Evolutionary conservation across 2,329 filamentous ascomycete genomes (phyloP).

Genomic region (Curvularia sp.): DNA sequence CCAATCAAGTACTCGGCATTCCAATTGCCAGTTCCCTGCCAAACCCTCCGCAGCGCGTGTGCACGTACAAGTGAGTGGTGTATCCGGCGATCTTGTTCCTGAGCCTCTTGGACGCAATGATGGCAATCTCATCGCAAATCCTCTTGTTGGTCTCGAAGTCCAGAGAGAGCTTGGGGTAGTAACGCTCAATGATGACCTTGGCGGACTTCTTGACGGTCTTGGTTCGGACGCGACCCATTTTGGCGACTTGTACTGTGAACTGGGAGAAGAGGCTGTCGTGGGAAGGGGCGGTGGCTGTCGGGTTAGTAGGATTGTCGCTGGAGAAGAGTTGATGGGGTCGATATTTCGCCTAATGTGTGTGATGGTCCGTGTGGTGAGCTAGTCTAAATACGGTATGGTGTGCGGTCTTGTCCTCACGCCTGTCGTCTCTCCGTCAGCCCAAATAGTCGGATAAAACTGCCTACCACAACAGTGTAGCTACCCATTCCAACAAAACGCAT

Average conservation of each 20-base stretch:
- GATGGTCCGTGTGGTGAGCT: constrained; percentile 12
- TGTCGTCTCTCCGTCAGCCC: too few relatives aligned
- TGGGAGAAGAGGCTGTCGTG: constrained; percentile 31
- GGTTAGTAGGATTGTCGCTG: constrained; percentile 43
- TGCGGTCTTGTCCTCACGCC: neutral
- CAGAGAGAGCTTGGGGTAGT: constrained; percentile 90
- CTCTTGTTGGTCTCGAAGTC: constrained; percentile 99
- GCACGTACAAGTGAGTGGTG: constrained; percentile 69
- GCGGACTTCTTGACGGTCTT: constrained; percentile 83
- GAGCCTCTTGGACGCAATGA: constrained; percentile 98
- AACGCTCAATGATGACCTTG: constrained; percentile 97
- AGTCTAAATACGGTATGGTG: constrained; percentile 3
- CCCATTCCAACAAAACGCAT: too few relatives aligned
- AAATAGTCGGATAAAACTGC: too few relatives aligned
- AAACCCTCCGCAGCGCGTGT: constrained; percentile 74
- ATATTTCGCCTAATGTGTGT: constrained; percentile 35
- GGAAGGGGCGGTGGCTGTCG: constrained; percentile 38
- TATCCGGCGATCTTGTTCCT: constrained; percentile 95
- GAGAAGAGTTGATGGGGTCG: constrained; percentile 13
- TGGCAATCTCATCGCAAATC: constrained; percentile 99
- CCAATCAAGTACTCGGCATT: constrained; percentile 56
- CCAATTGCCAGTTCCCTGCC: constrained; percentile 78
- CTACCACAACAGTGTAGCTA: too few relatives aligned
- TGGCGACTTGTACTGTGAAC: constrained; percentile 45
- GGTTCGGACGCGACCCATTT: constrained; percentile 65